A percentile compares a stretch with the other conserved stretches of the same genome.
phyloP scores from a whole-genome alignment of 768 basidiomycete species.

The Gloeostereum incarnatum region DNA sequence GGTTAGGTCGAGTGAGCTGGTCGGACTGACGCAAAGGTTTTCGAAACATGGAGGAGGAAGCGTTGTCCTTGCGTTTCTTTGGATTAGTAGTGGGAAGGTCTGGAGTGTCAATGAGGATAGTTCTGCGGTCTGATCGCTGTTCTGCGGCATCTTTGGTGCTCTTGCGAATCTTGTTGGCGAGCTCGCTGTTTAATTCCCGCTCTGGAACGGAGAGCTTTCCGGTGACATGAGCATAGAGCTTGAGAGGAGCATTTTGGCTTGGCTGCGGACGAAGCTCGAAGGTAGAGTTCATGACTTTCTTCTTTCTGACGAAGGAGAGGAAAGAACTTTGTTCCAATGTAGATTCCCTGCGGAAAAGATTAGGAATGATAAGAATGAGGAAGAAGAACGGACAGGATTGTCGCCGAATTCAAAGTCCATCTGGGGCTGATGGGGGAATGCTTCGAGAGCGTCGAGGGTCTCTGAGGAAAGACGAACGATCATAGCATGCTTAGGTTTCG shows the following conservation, averaged over 20 bases:
- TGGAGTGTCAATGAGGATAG: slow-evolving; percentile 39
- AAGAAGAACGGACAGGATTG: slow-evolving; percentile 36
- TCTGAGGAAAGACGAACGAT: slow-evolving; percentile 68
- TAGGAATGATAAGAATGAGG: not conserved
- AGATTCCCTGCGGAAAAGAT: slow-evolving; percentile 40
- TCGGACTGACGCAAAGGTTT: slow-evolving; percentile 22
- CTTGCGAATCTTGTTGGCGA: slow-evolving; percentile 39
- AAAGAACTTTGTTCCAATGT: slow-evolving; percentile 58
- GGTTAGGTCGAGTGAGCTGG: slow-evolving; percentile 18
- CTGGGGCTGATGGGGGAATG: slow-evolving; percentile 29
- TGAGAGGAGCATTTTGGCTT: slow-evolving; percentile 59
- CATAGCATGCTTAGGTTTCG: slow-evolving; percentile 66
- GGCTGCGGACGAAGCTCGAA: slow-evolving; percentile 46
- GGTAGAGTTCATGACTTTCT: slow-evolving; percentile 62
- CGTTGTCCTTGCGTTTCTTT: slow-evolving; percentile 29
- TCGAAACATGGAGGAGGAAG: slow-evolving; percentile 24
- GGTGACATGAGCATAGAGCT: slow-evolving; percentile 65
- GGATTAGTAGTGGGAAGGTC: slow-evolving; percentile 19
- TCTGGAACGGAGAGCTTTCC: slow-evolving; percentile 52
- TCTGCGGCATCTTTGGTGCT: slow-evolving; percentile 33
- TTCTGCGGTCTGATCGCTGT: slow-evolving; percentile 32
- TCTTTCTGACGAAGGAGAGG: slow-evolving; percentile 48
- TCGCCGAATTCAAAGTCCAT: slow-evolving; percentile 58
- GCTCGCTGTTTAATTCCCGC: slow-evolving; percentile 34
- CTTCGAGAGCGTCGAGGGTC: slow-evolving; percentile 58